Evolutionary conservation across 148 eudicot genomes (phyloP), one percentile per base, ranked within the genome.

Genomic region (Camellia lanceoleosa): DNA sequence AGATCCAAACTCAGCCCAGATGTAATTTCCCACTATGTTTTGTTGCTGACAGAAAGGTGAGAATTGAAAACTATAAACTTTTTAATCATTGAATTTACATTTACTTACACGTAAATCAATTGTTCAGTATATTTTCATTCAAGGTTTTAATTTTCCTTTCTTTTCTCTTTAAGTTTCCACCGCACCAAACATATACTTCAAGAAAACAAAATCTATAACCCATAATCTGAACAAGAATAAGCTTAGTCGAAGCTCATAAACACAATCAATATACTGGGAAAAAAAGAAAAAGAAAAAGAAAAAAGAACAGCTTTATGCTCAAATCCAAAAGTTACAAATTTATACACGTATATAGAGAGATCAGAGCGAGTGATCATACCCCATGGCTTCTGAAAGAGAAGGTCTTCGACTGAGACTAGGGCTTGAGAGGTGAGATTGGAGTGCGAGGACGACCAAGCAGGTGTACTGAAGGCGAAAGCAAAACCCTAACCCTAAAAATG

Each of bases 351-450:
- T 15, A 14, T 20, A 15, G 20, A 46, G 11, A 18, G 12, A 42
- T 12, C 3, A 69, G 44, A 80, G 47, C 16, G 49, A 68, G 65
- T 18, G 63, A 7, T 76, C 46, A 52, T 82, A 82, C 84, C 84
- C 84, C 84, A 82, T 82, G 76, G 64, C 46, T 61, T 63, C 60
- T 41, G 61, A 18, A 18, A 81, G 83, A 55, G 72, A 66, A 43
- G 80, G 54, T 18, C 73, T 55, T 38, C 73, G 42, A 38, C 60
- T 10, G 47, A 4, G 69, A 62, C 10, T 8, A 15, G 79, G 18
- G 60, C 7, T 65, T 19, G 20, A 20, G 20, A 47, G 54, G 15
- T 19, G 20, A 47, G 54, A 6, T 19, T 55, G 76, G 60, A 61
- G 42, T 30, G 54, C 3, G 68, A 46, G 76, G 54, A n/a, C 73